phyloP scores from a whole-genome alignment of 345 rosid genomes.

The Dipteronia dyeriana region DNA sequence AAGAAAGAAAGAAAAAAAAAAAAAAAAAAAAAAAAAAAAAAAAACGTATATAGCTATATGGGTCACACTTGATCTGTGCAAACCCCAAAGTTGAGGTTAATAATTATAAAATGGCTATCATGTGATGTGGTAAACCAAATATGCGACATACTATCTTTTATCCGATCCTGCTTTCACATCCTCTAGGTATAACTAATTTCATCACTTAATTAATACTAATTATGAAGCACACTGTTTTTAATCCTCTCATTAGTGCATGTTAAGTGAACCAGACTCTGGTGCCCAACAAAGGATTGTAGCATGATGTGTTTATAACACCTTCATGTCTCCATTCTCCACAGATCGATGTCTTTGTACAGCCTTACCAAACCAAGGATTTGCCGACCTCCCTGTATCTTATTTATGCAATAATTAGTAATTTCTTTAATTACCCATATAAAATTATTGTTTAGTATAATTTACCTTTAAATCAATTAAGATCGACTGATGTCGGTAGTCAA shows the following conservation, averaged over 20 bases:
- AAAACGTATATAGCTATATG: no score
- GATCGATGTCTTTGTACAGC: not conserved
- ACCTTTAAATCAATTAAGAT: no score
- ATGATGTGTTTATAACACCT: conserved; percentile 20
- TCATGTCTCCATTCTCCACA: not conserved
- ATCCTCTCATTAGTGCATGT: not conserved
- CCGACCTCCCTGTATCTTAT: conserved; percentile 8
- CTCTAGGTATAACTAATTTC: conserved; percentile 14
- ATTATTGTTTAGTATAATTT: no score
- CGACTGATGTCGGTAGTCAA: no score
- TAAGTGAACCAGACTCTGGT: not conserved
- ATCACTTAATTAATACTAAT: not conserved
- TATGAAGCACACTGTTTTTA: not conserved
- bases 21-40: no score
- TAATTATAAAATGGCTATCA: not conserved
- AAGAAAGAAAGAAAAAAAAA: no score
- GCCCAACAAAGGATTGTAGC: conserved; percentile 9
- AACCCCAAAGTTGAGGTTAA: not conserved
- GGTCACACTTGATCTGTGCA: not conserved
- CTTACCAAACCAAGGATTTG: conserved; percentile 13
- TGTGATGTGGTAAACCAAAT: not conserved
- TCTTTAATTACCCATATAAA: no score
- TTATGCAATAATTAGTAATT: not conserved
- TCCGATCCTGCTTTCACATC: conserved; percentile 9
- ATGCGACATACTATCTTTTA: not conserved